These are phyloP conservation scores for Bonia amplexicaulis DNA, from an alignment of 176 grass and related monocot genomes.

Conservation along the genomic window DNA sequence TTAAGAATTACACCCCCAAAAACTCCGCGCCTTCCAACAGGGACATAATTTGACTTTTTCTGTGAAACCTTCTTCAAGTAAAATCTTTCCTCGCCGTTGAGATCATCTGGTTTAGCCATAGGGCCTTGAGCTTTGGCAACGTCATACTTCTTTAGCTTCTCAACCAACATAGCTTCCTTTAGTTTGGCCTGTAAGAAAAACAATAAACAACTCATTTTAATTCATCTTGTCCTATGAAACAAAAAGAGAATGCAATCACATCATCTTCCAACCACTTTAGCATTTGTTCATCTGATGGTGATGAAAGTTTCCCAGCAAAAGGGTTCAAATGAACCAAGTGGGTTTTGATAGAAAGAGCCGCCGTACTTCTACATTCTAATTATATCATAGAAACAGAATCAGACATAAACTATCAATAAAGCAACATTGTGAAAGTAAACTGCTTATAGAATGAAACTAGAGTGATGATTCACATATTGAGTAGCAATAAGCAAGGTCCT, in stretches of 20 bases:
- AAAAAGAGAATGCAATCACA: conserved; percentile 2
- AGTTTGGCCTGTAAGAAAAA: conserved; percentile 67
- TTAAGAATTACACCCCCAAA: conserved; percentile 92
- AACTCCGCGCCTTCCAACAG: conserved; percentile 79
- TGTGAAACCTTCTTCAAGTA: conserved; percentile 89
- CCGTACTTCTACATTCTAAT: background rate
- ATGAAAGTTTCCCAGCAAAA: background rate
- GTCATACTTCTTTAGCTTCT: conserved; percentile 83
- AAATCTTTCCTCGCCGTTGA: conserved; percentile 73
- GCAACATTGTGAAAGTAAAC: background rate
- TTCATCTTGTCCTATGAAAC: background rate
- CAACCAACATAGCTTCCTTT: conserved; percentile 67
- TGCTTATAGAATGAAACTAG: background rate
- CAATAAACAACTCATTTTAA: background rate
- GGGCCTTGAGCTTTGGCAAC: conserved; percentile 66
- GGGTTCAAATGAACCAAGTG: conserved; percentile 2
- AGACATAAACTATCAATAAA: background rate
- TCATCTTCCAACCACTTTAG: background rate
- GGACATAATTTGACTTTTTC: conserved; percentile 92
- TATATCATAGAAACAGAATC: background rate
- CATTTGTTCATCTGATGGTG: background rate
- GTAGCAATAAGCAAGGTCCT: background rate
- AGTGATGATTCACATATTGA: background rate
- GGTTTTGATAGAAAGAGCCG: background rate
- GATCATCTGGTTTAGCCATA: conserved; percentile 46